Conservation (phyloP, 108 stramenopile species). For the Conticribra weissflogii region DNA sequence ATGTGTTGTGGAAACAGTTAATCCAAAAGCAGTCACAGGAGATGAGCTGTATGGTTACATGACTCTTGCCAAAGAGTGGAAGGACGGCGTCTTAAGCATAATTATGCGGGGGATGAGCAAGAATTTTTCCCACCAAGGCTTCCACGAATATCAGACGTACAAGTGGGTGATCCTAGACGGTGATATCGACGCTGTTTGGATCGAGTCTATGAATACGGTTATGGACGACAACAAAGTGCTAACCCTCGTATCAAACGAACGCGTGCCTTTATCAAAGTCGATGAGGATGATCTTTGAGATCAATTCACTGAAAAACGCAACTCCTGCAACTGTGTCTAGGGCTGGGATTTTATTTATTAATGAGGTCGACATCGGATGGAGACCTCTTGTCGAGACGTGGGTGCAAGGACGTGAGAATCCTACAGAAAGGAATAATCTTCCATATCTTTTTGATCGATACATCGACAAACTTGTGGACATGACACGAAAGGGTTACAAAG, state of each 20-base stretch:
- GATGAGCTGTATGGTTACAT: conserved; percentile 95
- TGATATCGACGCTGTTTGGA: conserved; percentile 94
- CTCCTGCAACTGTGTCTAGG: conserved; percentile 91
- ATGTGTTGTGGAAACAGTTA: conserved; percentile 86
- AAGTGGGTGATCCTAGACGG: conserved; percentile 94
- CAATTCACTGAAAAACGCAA: conserved; percentile 89
- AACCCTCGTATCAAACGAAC: conserved; percentile 91
- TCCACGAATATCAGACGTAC: conserved; percentile 86
- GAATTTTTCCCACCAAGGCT: conserved; percentile 89
- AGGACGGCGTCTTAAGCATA: conserved; percentile 89
- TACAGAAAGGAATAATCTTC: conserved; percentile 67
- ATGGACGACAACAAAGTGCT: conserved; percentile 96
- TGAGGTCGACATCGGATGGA: conserved; percentile 89
- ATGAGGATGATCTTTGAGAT: conserved; percentile 96
- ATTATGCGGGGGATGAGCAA: conserved; percentile 94
- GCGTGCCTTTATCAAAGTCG: conserved; percentile 82
- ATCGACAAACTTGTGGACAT: conserved; percentile 76
- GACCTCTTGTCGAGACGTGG: conserved; percentile 90
- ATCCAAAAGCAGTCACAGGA: conserved; percentile 89
- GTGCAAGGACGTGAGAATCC: conserved; percentile 57
- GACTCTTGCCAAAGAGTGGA: conserved; percentile 93
- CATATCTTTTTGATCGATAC: conserved; percentile 85
- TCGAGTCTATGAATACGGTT: conserved; percentile 95
- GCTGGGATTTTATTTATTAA: conserved; percentile 93
- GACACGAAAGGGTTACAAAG: conserved; percentile 79